Percentiles rank a stretch among this genome's conserved stretches.
Conservation (phyloP, 2,329 filamentous ascomycete genomes). For the Exophiala phaeomuriformis region DNA sequence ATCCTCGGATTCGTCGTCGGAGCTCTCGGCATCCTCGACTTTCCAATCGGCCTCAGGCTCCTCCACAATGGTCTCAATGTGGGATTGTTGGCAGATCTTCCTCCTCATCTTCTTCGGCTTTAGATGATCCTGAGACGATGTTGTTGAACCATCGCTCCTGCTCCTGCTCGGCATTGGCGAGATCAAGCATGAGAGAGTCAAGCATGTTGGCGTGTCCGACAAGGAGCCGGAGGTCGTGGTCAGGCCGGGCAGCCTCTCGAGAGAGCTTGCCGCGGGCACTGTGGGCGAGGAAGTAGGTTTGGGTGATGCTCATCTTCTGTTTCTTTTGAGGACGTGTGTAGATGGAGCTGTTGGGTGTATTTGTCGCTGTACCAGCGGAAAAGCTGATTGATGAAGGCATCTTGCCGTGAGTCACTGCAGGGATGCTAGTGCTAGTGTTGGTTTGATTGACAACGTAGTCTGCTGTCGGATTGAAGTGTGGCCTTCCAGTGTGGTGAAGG, state of each 20-base stretch:
- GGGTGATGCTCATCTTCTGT: conserved; percentile 90
- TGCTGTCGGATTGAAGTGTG: not conserved
- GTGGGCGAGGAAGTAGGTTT: conserved; percentile 97
- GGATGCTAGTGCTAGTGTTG: conserved; percentile 3
- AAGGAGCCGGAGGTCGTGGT: conserved; percentile 90
- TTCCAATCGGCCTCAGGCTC: conserved; percentile 65
- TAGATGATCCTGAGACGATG: conserved; percentile 67
- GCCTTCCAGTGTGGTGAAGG: not conserved
- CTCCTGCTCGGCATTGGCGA: conserved; percentile 88
- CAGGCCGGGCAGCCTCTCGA: conserved; percentile 76
- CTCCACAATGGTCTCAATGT: conserved; percentile 65
- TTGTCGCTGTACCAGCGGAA: conserved; percentile 18
- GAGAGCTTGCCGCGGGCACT: conserved; percentile 95
- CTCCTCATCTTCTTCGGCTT: conserved; percentile 55
- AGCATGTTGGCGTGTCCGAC: conserved; percentile 98
- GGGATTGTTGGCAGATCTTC: conserved; percentile 69
- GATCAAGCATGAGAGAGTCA: conserved; percentile 83
- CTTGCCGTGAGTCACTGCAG: conserved; percentile 14
- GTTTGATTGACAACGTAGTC: not conserved
- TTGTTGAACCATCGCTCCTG: conserved; percentile 98
- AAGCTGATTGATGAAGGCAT: conserved; percentile 29
- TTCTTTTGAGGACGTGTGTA: conserved; percentile 34
- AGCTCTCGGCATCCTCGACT: conserved; percentile 53
- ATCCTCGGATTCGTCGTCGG: conserved; percentile 48
- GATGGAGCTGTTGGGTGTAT: conserved; percentile 22